These are phyloP conservation scores for Rhamnella rubrinervis DNA, from an alignment of 331 rosid genomes.

Conservation along the genomic window DNA sequence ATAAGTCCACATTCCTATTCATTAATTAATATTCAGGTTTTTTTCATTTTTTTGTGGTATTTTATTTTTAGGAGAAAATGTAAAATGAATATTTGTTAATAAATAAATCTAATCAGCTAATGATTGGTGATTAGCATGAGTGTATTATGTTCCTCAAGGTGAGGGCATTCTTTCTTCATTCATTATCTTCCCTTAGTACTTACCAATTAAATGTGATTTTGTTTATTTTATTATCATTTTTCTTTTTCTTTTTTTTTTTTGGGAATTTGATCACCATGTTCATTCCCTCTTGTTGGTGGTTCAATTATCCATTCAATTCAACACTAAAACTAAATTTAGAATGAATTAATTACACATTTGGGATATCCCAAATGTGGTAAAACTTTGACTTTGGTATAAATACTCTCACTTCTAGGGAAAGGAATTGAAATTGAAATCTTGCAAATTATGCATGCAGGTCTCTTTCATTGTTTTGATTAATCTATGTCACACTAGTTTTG, in stretches of 20 bases:
- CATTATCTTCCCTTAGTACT: conserved; percentile 31
- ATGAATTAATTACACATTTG: no score
- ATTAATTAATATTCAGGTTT: conserved; percentile 9
- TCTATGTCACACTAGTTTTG: conserved; percentile 10
- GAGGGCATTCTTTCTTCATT: conserved; percentile 29
- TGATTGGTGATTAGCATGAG: conserved; percentile 42
- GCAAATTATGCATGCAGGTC: no score
- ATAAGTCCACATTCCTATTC: conserved; percentile 40
- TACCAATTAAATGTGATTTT: neutral
- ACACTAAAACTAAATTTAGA: no score
- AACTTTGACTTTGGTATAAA: no score
- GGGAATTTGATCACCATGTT: neutral
- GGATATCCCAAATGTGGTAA: no score
- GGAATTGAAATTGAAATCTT: neutral
- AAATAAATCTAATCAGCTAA: conserved; percentile 33
- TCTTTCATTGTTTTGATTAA: neutral
- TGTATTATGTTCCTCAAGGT: conserved; percentile 32
- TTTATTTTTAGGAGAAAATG: neutral
- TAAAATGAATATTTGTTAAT: neutral
- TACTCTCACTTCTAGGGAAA: neutral
- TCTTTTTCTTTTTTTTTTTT: neutral
- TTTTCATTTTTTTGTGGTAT: neutral
- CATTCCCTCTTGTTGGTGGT: no score
- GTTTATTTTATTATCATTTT: no score
- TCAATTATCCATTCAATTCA: no score